Evolutionary conservation across 2,329 filamentous ascomycete genomes (phyloP).

Genomic region (Colletotrichum destructivum): DNA sequence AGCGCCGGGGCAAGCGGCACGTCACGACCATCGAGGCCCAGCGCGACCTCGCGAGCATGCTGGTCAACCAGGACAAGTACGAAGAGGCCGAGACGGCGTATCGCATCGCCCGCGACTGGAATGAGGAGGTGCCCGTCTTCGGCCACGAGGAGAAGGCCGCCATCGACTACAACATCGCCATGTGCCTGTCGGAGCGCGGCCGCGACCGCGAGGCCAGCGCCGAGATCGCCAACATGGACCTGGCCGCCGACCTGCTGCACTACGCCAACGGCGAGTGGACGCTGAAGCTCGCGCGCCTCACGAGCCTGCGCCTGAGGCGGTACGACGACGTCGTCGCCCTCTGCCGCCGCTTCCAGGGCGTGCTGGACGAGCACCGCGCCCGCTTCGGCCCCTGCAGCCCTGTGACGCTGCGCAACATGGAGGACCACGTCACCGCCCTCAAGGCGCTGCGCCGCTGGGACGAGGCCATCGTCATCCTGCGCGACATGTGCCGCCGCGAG

Average conservation of each 20-base stretch:
- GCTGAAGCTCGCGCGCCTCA: conserved; percentile 42
- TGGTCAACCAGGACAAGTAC: conserved; percentile 43
- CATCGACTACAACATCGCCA: conserved; percentile 44
- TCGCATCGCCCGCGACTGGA: conserved; percentile 42
- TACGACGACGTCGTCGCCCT: conserved; percentile 41
- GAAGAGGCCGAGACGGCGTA: conserved; percentile 41
- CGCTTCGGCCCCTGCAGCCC: conserved; percentile 36
- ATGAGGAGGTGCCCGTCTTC: conserved; percentile 40
- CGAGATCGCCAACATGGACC: conserved; percentile 40
- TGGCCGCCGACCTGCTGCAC: conserved; percentile 43
- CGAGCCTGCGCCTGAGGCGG: conserved; percentile 35
- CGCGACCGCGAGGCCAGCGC: conserved; percentile 31
- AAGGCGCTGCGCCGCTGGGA: conserved; percentile 34
- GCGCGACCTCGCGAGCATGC: conserved; percentile 43
- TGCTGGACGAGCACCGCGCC: conserved; percentile 39
- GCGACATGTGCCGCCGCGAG: conserved; percentile 41
- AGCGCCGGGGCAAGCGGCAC: conserved; percentile 37
- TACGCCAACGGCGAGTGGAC: conserved; percentile 45
- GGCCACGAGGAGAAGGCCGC: conserved; percentile 43
- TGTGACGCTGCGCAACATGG: conserved; percentile 40
- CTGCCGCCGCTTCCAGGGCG: conserved; percentile 37
- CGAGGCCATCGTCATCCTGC: conserved; percentile 39
- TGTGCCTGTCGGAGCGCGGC: conserved; percentile 44
- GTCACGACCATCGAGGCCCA: conserved; percentile 44
- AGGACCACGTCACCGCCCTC: conserved; percentile 40